Percentiles rank a stretch among this genome's conserved stretches.
Evolutionary conservation across 495 filamentous ascomycete species (phyloP).

Genomic region (Echria macrotheca): DNA sequence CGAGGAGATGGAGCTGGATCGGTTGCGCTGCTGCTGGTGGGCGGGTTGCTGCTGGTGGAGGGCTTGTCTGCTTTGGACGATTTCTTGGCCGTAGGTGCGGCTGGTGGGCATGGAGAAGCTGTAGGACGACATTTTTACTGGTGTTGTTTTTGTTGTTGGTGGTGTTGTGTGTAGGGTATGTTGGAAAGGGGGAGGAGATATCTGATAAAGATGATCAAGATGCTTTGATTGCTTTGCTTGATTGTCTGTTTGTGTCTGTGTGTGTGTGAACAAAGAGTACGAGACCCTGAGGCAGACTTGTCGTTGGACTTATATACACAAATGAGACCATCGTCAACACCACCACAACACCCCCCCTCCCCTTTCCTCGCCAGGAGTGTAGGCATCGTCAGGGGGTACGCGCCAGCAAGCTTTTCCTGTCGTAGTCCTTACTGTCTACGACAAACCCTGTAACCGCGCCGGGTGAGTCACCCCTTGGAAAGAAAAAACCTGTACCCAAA

Average conservation of each 20-base stretch:
- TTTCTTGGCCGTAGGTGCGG: not conserved
- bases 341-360: too few relatives aligned
- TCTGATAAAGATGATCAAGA: not conserved
- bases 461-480: constrained; percentile 5
- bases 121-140: not conserved
- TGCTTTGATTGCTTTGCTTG: not conserved
- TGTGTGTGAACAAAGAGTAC: not conserved
- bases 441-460: not conserved
- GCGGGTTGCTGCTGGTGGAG: not conserved
- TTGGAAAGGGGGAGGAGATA: not conserved
- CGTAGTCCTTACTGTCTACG: too few relatives aligned
- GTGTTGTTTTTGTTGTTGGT: constrained; percentile 3
- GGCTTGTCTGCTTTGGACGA: not conserved
- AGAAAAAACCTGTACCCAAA: too few relatives aligned
- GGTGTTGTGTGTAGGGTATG: not conserved
- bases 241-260: not conserved
- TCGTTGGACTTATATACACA: constrained; percentile 2
- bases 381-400: too few relatives aligned
- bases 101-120: constrained; percentile 10
- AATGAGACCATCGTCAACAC: too few relatives aligned
- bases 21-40: constrained; percentile 2
- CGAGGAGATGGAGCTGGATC: constrained; percentile 9
- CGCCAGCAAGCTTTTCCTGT: too few relatives aligned
- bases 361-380: too few relatives aligned
- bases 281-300: not conserved